Percentiles rank a stretch among this genome's conserved stretches.
These are phyloP conservation scores for Anaeramoeba ignava DNA, from an alignment of 78 protist genomes.

Conservation along the genomic window DNA sequence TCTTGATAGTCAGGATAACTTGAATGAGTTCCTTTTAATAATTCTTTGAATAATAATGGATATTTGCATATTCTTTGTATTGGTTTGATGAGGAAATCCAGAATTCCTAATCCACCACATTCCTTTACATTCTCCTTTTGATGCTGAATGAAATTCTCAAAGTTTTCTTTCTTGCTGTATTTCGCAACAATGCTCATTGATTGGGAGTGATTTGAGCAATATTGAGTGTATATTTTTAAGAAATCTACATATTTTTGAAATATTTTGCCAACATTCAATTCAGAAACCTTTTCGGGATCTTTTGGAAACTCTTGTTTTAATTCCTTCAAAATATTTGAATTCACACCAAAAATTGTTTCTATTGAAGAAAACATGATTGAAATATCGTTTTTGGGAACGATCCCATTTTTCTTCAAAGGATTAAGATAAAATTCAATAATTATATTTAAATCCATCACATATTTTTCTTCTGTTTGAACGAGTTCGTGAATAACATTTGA, in stretches of 20 bases:
- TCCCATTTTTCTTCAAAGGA: background rate
- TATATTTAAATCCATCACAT: background rate
- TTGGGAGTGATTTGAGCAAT: background rate
- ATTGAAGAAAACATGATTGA: background rate
- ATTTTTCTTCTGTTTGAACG: background rate
- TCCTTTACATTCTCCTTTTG: background rate
- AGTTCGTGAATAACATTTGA: background rate
- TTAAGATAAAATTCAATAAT: background rate
- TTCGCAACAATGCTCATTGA: background rate
- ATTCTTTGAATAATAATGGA: background rate
- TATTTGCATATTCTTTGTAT: background rate
- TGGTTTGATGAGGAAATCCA: background rate
- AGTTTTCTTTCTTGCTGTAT: background rate
- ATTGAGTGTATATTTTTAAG: background rate
- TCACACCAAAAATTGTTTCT: background rate
- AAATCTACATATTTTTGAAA: background rate
- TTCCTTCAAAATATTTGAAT: background rate
- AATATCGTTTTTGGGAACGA: background rate
- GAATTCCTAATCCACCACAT: background rate
- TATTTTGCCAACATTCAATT: background rate
- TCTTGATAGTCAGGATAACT: background rate
- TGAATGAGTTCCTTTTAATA: background rate
- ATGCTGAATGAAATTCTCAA: background rate
- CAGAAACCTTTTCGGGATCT: background rate
- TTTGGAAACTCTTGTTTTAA: background rate